Base-by-base conservation (phyloP, 371 early-diverging fungal species). In the Rhizopus arrhizus region DNA sequence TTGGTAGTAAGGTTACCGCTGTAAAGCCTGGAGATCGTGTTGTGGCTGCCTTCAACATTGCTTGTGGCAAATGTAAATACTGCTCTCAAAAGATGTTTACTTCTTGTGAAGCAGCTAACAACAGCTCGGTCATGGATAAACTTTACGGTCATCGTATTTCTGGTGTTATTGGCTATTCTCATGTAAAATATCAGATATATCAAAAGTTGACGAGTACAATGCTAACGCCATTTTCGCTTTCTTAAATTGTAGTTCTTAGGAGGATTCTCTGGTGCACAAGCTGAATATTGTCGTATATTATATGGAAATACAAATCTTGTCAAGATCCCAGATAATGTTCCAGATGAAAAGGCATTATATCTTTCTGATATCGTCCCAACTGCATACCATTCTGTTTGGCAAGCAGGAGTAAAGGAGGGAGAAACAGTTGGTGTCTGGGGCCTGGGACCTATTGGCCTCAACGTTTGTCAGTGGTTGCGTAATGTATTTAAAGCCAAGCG, bases 321-420 rank as follows among this genome's bases (percentile, higher is more conserved):
- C 70, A 73, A 82, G 47, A 57, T 87, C 10, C 84, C 87, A 28
- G 66, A 65, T 10, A 38, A 38, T 42, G 13, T 86, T 0, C 64
- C 81, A 7, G 83, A 84, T 53, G 87, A 86, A 62, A 82, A 79
- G 38, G 84, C 82, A 0, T 60, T 89, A 2, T 82, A 58, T 54
- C 68, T 86, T 16, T 80, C 82, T 16, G 88, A 87, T 63, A 75
- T 85, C 51, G 69, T 85, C n/a, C 74, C 80, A 45, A 89, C 88
- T 4, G 63, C 82, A 3, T 86, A 75, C 59, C 85, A 89, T 67
- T 79, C 82, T 54, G 70, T 74, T 7, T 72, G 68, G 53, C 70
- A 74, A 32, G 60, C 76, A 7, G 77, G 64, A 16, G 75, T 78
- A 16, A 33, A 69, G 47, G 70, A 76, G 59, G 81, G 80, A 35